Evolutionary conservation across 2,329 filamentous ascomycete species (phyloP), one percentile per base, ranked within the genome.

Genomic region (Colletotrichum truncatum): DNA sequence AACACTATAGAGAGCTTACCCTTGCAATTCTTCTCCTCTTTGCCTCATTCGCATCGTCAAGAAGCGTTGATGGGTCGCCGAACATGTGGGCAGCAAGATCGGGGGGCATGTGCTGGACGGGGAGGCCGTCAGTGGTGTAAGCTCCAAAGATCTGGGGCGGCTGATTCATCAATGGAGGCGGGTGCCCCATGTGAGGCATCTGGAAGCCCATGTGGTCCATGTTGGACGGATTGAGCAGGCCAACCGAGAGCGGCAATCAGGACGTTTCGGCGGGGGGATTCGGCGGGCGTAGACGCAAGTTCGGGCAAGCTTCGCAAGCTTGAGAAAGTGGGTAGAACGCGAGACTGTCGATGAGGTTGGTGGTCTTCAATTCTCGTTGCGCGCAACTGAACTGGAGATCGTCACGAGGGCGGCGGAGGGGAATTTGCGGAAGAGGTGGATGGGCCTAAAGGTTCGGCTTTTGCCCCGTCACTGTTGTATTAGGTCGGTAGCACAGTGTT

Each of bases 21-120:
- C 93, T 88, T 66, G 94, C 93, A 72, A 97, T 97, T 73, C 94
- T 89, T 78, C 94, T 87, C 75, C 94, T 87, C 84, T 97, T 98
- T 18, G 94, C 89, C 74, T 98, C 95, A 72, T 90, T 93, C 58
- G 86, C 85, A 71, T 92, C 89, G 68, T 90, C 88, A 60, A 89
- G 78, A 66, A 89, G 75, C 39, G 83, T 77, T 21, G 81, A 82
- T 21, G 86, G 84, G 68, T 89, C 86, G 25, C 84, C 81, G 67
- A 87, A 89, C 81, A 90, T 85, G 58, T 87, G 86, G n/a, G 83
- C 82, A 30, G 84, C 81, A 56, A 89, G 77, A 70, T 89, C 88
- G 28, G 83, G 81, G 11, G 86, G 84, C 59, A 86, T 79, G 57
- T 87, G 81, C 58, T 81, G 78, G 65, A 89, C 82, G 9, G 88